These are phyloP conservation scores for Rhynchosporium agropyri DNA, from an alignment of 2,329 filamentous ascomycete genomes.

Conservation along the genomic window DNA sequence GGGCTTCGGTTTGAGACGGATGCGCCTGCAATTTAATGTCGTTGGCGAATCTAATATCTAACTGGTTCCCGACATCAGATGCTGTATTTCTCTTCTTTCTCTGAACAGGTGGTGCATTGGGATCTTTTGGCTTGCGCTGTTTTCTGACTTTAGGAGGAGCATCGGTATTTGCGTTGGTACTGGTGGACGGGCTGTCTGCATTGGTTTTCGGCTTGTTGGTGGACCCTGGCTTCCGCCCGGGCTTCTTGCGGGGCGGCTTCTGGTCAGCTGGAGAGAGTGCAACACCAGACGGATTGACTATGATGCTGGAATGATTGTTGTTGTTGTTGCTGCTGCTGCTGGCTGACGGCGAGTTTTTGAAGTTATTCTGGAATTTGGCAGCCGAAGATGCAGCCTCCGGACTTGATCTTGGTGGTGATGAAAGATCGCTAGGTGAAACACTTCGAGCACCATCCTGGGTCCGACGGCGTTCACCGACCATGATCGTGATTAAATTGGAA, in stretches of 20 bases:
- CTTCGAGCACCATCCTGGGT: conserved; percentile 27
- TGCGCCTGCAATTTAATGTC: conserved; percentile 30
- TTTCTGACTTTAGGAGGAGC: conserved; percentile 50
- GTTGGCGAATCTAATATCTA: conserved; percentile 30
- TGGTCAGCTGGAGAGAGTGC: conserved; percentile 25
- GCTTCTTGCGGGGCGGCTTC: conserved; percentile 56
- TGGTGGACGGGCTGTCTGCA: conserved; percentile 46
- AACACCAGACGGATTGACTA: conserved; percentile 30
- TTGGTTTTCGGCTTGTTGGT: conserved; percentile 43
- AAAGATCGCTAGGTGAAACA: conserved; percentile 47
- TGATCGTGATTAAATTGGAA: conserved; percentile 5
- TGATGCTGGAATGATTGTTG: conserved; percentile 31
- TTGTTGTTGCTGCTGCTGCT: conserved; percentile 8
- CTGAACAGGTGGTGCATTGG: conserved; percentile 57
- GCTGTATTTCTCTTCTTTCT: conserved; percentile 56
- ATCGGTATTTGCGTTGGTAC: conserved; percentile 42
- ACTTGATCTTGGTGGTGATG: conserved; percentile 54
- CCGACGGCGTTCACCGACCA: conserved; percentile 22
- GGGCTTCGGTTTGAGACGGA: conserved; percentile 21
- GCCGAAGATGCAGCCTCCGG: conserved; percentile 53
- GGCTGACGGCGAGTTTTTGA: neutral
- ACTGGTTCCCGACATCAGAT: conserved; percentile 41
- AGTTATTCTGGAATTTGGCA: conserved; percentile 39
- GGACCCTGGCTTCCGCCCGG: conserved; percentile 65
- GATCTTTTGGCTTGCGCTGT: conserved; percentile 60